phyloP scores from a whole-genome alignment of 805 yeast species.

The Wickerhamomyces chaumierensis region DNA sequence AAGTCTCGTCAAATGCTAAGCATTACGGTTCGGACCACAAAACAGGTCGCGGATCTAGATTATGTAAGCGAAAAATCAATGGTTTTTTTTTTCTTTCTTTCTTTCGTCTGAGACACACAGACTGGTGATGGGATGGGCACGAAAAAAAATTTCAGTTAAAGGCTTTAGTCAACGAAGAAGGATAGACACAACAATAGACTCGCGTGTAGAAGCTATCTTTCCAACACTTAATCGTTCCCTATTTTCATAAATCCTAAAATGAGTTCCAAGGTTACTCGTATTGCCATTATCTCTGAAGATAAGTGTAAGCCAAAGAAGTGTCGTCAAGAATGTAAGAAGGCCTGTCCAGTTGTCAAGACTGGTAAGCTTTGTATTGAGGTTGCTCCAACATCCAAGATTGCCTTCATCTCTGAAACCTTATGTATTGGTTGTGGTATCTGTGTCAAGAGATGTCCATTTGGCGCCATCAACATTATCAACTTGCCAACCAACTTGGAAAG shows the following conservation, averaged over 20 bases:
- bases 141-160: constrained; percentile 1
- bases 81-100: neutral
- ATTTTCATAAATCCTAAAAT: too few relatives aligned
- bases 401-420: constrained; percentile 85
- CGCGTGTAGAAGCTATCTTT: too few relatives aligned
- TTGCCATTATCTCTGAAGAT: constrained; percentile 90
- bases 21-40: constrained; percentile 5
- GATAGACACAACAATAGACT: neutral
- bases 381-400: constrained; percentile 78
- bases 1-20: constrained; percentile 1
- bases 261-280: constrained; percentile 53
- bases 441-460: constrained; percentile 97
- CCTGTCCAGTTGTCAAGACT: constrained; percentile 97
- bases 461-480: constrained; percentile 91
- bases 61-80: constrained; percentile 1
- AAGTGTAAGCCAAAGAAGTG: constrained; percentile 97
- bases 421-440: constrained; percentile 99
- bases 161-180: neutral
- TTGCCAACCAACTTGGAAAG: constrained; percentile 89
- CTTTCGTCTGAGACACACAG: neutral
- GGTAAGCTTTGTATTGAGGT: constrained; percentile 98
- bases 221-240: too few relatives aligned
- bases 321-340: constrained; percentile 93
- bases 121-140: neutral
- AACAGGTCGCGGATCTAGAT: neutral